phyloP scores from a whole-genome alignment of 2,329 filamentous ascomycete genomes.

The Penicillium fuscoglaucum region DNA sequence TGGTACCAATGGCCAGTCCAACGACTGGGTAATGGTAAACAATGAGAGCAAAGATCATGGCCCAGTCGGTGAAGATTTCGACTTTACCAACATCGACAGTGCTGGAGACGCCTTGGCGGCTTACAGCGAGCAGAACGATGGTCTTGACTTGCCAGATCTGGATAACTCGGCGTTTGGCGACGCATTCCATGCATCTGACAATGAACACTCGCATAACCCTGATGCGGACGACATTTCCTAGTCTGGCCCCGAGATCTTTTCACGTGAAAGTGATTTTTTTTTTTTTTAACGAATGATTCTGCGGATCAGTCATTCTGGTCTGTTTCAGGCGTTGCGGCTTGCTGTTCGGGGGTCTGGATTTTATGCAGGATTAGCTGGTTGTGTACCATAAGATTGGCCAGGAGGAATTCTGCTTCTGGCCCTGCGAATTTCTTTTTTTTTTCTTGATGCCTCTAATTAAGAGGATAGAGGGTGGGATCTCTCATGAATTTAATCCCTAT shows the following conservation, averaged over 20 bases:
- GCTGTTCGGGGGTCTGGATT: constrained; percentile 7
- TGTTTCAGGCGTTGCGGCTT: constrained; percentile 8
- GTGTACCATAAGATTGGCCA: constrained; percentile 10
- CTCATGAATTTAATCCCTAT: constrained; percentile 3
- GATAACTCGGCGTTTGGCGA: constrained; percentile 82
- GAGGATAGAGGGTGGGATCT: constrained; percentile 6
- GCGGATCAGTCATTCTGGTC: constrained; percentile 1
- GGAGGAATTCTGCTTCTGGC: background rate
- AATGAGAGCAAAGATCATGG: constrained; percentile 55
- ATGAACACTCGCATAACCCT: constrained; percentile 43
- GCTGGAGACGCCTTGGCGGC: constrained; percentile 70
- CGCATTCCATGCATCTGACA: constrained; percentile 67
- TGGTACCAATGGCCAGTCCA: constrained; percentile 50
- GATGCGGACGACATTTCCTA: constrained; percentile 45
- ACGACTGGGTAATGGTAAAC: constrained; percentile 75
- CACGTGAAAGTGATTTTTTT: constrained; percentile 15
- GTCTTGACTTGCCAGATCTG: constrained; percentile 60
- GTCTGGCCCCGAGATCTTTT: background rate
- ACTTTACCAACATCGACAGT: constrained; percentile 58
- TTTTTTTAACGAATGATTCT: constrained; percentile 14
- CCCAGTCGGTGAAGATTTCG: constrained; percentile 42
- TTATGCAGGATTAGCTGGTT: constrained; percentile 7
- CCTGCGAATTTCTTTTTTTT: background rate
- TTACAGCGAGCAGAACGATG: constrained; percentile 61
- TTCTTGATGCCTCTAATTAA: background rate